A percentile compares a stretch with the other conserved stretches of the same genome.
phyloP scores from a whole-genome alignment of 2,329 filamentous ascomycete species.

The Aspergillus vadensis region DNA sequence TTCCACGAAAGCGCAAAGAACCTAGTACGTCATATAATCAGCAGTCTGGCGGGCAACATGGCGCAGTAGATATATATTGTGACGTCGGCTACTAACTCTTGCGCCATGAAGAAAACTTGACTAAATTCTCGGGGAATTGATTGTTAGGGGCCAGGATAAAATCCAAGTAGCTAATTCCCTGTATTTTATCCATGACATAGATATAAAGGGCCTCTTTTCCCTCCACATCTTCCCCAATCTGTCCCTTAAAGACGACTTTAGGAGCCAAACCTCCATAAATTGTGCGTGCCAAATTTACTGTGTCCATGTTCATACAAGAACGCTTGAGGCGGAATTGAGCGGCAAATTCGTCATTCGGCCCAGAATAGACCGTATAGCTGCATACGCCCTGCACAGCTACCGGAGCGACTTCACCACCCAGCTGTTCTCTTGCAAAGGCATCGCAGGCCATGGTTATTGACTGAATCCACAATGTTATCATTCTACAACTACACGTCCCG shows the following conservation, averaged over 20 bases:
- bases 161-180: constrained; percentile 40
- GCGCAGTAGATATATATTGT: constrained; percentile 26
- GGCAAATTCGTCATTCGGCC: constrained; percentile 36
- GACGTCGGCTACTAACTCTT: constrained; percentile 41
- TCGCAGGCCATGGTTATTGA: constrained; percentile 13
- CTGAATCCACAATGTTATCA: no score
- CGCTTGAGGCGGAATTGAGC: constrained; percentile 45
- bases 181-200: constrained; percentile 39
- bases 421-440: constrained; percentile 29
- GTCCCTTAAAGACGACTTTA: constrained; percentile 30
- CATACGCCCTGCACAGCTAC: constrained; percentile 42
- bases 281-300: constrained; percentile 27
- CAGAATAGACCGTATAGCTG: constrained; percentile 47
- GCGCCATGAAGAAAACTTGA: constrained; percentile 35
- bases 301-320: constrained; percentile 36
- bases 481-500: no score
- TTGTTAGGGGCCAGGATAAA: constrained; percentile 39
- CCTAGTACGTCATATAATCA: constrained; percentile 29
- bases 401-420: constrained; percentile 33
- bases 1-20: constrained; percentile 47
- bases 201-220: constrained; percentile 39
- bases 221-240: constrained; percentile 29
- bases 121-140: constrained; percentile 37
- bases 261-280: constrained; percentile 38
- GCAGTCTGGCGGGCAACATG: constrained; percentile 1